Conservation (phyloP, 2,329 filamentous ascomycete genomes). For the Dendryphion nanum region DNA sequence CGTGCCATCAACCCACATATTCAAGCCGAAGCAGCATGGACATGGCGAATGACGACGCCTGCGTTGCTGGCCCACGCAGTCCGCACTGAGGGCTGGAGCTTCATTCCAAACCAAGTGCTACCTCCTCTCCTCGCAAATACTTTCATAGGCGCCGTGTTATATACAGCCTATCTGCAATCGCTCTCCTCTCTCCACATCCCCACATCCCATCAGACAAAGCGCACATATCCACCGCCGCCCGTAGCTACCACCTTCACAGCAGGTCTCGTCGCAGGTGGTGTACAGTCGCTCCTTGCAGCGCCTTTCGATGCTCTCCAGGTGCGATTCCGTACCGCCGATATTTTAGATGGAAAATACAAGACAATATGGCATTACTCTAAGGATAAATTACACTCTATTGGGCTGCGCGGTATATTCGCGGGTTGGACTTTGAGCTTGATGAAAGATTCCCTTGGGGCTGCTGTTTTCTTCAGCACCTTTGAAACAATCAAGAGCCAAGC, state of each 20-base stretch:
- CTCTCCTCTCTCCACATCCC: slow-evolving; percentile 66
- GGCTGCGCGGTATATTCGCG: slow-evolving; percentile 69
- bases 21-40: slow-evolving; percentile 52
- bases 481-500: slow-evolving; percentile 74
- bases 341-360: slow-evolving; percentile 58
- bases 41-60: slow-evolving; percentile 65
- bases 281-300: slow-evolving; percentile 71
- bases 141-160: slow-evolving; percentile 71
- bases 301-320: slow-evolving; percentile 75
- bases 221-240: slow-evolving; percentile 68
- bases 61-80: slow-evolving; percentile 68
- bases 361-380: slow-evolving; percentile 72
- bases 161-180: slow-evolving; percentile 72
- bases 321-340: slow-evolving; percentile 64
- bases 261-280: slow-evolving; percentile 65
- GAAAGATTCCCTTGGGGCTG: slow-evolving; percentile 69
- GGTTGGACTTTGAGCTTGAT: slow-evolving; percentile 68
- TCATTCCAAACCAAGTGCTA: slow-evolving; percentile 74
- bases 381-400: slow-evolving; percentile 69
- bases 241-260: slow-evolving; percentile 65
- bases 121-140: slow-evolving; percentile 74
- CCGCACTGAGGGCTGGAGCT: slow-evolving; percentile 67
- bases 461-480: slow-evolving; percentile 72
- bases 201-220: slow-evolving; percentile 58
- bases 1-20: slow-evolving; percentile 61